Evolutionary conservation across 495 filamentous ascomycete species (phyloP).

Genomic region (Chaetomium tenue): DNA sequence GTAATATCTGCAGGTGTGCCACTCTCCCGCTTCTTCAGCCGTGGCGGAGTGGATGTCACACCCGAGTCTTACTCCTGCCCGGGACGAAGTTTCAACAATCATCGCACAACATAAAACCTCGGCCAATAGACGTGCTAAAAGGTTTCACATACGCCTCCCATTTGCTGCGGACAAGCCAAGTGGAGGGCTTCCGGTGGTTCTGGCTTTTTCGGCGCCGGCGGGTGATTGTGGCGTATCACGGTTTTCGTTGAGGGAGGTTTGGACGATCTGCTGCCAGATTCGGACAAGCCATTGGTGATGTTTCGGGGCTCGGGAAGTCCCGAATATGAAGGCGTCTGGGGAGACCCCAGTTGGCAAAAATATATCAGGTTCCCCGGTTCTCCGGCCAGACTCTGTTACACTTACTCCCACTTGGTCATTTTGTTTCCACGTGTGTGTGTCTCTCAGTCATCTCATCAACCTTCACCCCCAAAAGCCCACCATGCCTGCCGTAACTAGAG

Average conservation of each 20-base stretch:
- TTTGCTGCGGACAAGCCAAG: conserved; percentile 16
- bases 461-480: background rate
- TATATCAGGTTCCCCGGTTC: background rate
- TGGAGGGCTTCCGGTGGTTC: conserved; percentile 14
- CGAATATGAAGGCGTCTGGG: background rate
- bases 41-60: background rate
- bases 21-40: background rate
- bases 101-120: background rate
- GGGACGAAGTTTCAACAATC: conserved; percentile 1
- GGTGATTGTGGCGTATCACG: conserved; percentile 6
- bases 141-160: background rate
- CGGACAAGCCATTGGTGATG: background rate
- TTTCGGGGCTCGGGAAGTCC: conserved; percentile 8
- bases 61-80: conserved; percentile 7
- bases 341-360: background rate
- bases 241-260: background rate
- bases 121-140: background rate
- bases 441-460: background rate
- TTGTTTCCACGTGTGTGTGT: no score
- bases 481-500: background rate
- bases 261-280: background rate
- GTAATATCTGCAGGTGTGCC: background rate
- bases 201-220: background rate
- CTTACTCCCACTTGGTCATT: background rate
- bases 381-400: background rate